Percentiles rank a stretch among this genome's conserved stretches.
phyloP scores from a whole-genome alignment of 495 filamentous ascomycete species.

The Staphylotrichum tortipilum region DNA sequence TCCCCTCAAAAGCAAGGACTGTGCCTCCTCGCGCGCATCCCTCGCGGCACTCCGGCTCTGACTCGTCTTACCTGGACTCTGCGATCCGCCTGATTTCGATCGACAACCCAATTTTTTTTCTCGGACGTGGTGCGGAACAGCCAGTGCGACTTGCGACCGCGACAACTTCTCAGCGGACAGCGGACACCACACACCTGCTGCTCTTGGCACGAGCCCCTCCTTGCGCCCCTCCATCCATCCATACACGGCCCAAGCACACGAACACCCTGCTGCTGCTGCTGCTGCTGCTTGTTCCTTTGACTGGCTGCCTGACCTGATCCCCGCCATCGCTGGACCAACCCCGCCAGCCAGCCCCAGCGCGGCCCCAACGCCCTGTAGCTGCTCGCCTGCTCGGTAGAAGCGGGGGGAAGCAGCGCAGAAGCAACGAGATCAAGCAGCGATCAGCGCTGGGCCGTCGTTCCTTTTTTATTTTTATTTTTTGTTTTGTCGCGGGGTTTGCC shows the following conservation, averaged over 20 bases:
- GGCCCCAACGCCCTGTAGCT: conserved; percentile 1
- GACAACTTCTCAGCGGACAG: no score
- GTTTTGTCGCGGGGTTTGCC: conserved; percentile 8
- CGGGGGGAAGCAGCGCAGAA: neutral
- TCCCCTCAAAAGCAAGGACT: neutral
- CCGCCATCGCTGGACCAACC: conserved; percentile 11
- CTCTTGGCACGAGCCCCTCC: conserved; percentile 15
- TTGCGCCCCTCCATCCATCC: conserved; percentile 2
- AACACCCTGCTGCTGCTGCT: no score
- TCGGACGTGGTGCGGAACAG: neutral
- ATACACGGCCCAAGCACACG: no score
- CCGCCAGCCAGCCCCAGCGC: no score
- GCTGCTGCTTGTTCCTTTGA: no score
- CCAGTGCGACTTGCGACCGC: no score
- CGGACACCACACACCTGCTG: neutral
- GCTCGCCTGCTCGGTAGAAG: no score
- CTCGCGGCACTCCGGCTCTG: neutral
- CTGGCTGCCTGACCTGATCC: neutral
- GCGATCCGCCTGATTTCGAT: neutral
- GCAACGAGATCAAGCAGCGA: no score
- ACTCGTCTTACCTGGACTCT: neutral
- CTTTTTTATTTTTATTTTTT: neutral
- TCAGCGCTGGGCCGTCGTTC: no score
- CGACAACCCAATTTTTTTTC: neutral
- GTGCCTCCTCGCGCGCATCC: conserved; percentile 2